Evolutionary conservation across 352 stramenopile species (phyloP), one percentile per base, ranked within the genome.

Genomic region (Phytopythium boreale): DNA sequence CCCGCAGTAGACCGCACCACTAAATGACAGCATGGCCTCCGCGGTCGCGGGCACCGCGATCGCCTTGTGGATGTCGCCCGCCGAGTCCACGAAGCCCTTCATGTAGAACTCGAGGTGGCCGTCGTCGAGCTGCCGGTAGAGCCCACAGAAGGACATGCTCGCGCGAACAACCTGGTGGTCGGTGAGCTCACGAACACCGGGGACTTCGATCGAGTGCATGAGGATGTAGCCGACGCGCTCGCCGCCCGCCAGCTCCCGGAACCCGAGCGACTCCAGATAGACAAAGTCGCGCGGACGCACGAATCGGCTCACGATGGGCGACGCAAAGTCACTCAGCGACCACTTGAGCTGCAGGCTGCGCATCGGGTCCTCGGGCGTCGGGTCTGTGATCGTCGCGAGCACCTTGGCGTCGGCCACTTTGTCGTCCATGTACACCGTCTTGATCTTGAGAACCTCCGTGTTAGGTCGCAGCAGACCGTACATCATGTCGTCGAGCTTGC

Each of bases 351-450:
- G 66, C 36, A 66, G 62, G 39, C 69, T 67, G 43, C 59, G 76
- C 55, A 84, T 67, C 26, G 81, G 81, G 37, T 86, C 73, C 10
- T 68, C 67, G 20, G 53, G 34, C 2, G 75, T 79, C 5, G 77
- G 74, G 11, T 69, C 61, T 0, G 72, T 63, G 27, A 88, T 72
- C 0, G 66, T 66, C 0, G 77, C 75, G 15, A 90, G 50, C 14
- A 88, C 70, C 24, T 78, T 79, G 43, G 67, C 62, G 62, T 88
- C 75, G 1, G 63, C 69, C 31, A 83, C 61, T 8, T 75, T 71
- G 56, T 90, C 79, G n/a, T 85, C 70, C 7, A 79, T 72, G 56
- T 88, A 84, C 15, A 72, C 69, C 0, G 71, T 67, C 27, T 79
- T 79, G 65, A 82, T 69, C 50, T 72, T 72, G 29, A 67, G 37